Base-by-base conservation (phyloP, 2,329 filamentous ascomycete genomes). In the Diaporthe nobilis region DNA sequence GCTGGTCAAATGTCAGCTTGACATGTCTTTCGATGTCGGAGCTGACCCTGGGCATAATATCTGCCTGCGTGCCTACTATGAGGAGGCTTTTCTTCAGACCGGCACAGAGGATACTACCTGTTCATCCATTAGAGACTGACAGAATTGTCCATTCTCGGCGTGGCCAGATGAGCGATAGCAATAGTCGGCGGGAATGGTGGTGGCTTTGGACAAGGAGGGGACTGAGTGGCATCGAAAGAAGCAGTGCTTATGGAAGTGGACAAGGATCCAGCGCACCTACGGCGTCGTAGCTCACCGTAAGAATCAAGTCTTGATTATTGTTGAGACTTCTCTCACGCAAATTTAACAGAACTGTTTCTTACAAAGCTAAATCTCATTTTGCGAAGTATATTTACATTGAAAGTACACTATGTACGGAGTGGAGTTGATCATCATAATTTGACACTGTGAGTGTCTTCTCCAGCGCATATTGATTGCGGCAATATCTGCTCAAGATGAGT, bases 181-280 rank as follows among this genome's bases (percentile, higher is more conserved):
- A 65, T 25, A 65, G 60, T 22, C 60, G 22, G 25, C 15, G 60
- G 39, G 60, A 65, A 47, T 65, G 60, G 60, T 65, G 60, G 60
- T 65, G 60, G 60, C 60, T 10, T 65, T 65, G 60, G 60, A 31
- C 60, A 44, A 65, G 60, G n/a, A 65, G 60, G 47, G 60, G 60
- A 12, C 39, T 22, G 39, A 47, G 39, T 47, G 42, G 60, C 60
- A 47, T 25, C 15, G 60, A 47, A 47, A 44, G 39, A 12, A 63
- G 60, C 25, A 31, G 25, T 65, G 39, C 25, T 31, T 31, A 25
- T 44, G 8, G 60, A 47, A 63, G 37, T 44, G 42, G 39, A 47
- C 60, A 22, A 39, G 25, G 25, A 13, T 65, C 39, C 15, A 65
- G 39, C 17, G 39, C 17, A 34, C 60, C 60, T 31, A 47, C 39